These are phyloP conservation scores for Backusella tarrabulga DNA, from an alignment of 192 early-diverging fungal genomes.

Conservation along the genomic window DNA sequence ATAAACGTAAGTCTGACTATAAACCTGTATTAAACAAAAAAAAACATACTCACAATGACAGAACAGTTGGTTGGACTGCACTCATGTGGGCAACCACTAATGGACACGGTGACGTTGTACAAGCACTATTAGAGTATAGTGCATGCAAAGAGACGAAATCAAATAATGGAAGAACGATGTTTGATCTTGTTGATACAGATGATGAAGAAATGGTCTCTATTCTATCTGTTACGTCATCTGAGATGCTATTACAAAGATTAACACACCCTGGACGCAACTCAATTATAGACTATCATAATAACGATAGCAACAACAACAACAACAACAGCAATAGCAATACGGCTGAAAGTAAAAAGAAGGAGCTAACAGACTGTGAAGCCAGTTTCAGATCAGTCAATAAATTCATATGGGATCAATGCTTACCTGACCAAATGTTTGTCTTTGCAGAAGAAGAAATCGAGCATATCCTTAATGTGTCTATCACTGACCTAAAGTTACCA, in stretches of 20 bases:
- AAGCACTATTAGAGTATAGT: slow-evolving; percentile 73
- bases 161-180: slow-evolving; percentile 68
- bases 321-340: neutral
- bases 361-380: slow-evolving; percentile 12
- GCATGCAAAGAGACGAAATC: slow-evolving; percentile 69
- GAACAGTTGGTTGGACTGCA: slow-evolving; percentile 80
- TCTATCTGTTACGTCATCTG: slow-evolving; percentile 57
- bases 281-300: neutral
- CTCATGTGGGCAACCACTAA: slow-evolving; percentile 92
- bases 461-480: slow-evolving; percentile 69
- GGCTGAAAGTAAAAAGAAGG: neutral
- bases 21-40: neutral
- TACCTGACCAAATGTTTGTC: slow-evolving; percentile 94
- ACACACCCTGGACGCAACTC: slow-evolving; percentile 6
- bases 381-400: slow-evolving; percentile 51
- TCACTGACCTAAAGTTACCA: slow-evolving; percentile 63
- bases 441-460: slow-evolving; percentile 73
- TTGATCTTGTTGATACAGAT: slow-evolving; percentile 66
- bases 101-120: slow-evolving; percentile 73
- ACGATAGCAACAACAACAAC: neutral
- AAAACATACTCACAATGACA: neutral
- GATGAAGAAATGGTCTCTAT: slow-evolving; percentile 54
- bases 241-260: slow-evolving; percentile 10
- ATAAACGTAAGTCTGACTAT: slow-evolving; percentile 64
- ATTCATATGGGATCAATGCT: slow-evolving; percentile 70